A percentile compares a stretch with the other conserved stretches of the same genome.
phyloP scores from a whole-genome alignment of 805 yeast genomes.

The Candida parachauliodes region DNA sequence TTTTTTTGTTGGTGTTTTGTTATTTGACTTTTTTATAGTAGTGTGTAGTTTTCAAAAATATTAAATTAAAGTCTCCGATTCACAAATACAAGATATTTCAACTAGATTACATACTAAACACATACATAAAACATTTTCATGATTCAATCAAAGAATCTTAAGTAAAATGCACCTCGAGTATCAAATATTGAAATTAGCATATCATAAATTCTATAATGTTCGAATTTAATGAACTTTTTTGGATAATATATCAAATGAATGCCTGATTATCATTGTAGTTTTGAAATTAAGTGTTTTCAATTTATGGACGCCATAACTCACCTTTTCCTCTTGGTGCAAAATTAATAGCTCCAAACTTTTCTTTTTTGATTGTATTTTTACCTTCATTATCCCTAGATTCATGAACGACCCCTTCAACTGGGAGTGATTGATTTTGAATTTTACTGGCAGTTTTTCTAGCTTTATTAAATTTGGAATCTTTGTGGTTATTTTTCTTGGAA shows the following conservation, averaged over 20 bases:
- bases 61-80: no score
- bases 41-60: not conserved
- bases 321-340: constrained; percentile 65
- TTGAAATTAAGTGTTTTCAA: no score
- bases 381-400: constrained; percentile 1
- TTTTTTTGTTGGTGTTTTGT: constrained; percentile 4
- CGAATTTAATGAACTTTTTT: no score
- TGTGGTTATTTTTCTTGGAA: not conserved
- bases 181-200: no score
- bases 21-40: not conserved
- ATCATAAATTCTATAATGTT: no score
- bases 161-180: no score
- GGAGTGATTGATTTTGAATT: not conserved
- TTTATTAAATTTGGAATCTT: not conserved
- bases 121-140: no score
- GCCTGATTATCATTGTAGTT: no score
- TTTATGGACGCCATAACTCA: constrained; percentile 51
- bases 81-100: no score
- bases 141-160: no score
- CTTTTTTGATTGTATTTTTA: constrained; percentile 24
- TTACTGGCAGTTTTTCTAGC: constrained; percentile 2
- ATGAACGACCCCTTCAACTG: constrained; percentile 13
- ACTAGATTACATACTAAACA: no score
- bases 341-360: constrained; percentile 44
- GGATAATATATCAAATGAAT: no score